Base-by-base conservation (phyloP, 257 asterid species). In the Ophiorrhiza pumila region DNA sequence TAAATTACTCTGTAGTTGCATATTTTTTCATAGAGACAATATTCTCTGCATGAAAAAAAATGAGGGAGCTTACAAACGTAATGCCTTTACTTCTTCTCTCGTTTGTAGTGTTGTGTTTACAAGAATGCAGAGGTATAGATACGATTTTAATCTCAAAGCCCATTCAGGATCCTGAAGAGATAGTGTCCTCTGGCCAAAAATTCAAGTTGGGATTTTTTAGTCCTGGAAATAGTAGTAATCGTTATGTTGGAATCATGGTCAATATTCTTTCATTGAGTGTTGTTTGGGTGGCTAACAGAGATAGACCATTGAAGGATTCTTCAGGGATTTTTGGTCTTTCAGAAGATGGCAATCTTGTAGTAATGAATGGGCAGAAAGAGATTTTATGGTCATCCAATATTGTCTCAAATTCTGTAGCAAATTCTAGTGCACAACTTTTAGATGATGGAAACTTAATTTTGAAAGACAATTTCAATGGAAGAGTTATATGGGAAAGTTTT, bases 231-330 rank as follows among this genome's bases (percentile, higher is more conserved):
- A 43, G 67, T 10, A 41, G 46, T 17, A 74, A 62, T 3, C 78
- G 72, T 15, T 80, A 80, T 65, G 69, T 80, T 50, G 84, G 84
- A 32, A 42, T 80, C 27, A 53, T 69, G 65, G 32, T 63, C 57
- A 74, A 74, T 50, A 49, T 47, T 29, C 76, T 71, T 31, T 39
- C 45, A 25, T 13, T 7, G 20, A 34, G 82, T n/a, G 65, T 73
- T 71, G 65, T 82, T 4, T 87, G 92, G 92, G 87, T 85, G 46
- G 92, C 90, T 15, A 87, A 87, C 68, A 84, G 86, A 22, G 85
- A 84, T 57, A 32, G 12, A 20, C 87, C 88, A 41, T 58, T 87
- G 43, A 55, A 39, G 46, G 86, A 85, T 65, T 59, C 83, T 1
- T 61, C 55, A 1, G 87, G 85, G 58, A 34, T 69, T 1, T 0